A percentile compares a stretch with the other conserved stretches of the same genome.
These are phyloP conservation scores for Pichia rugopelliculosa DNA, from an alignment of 805 yeast genomes.

Conservation along the genomic window DNA sequence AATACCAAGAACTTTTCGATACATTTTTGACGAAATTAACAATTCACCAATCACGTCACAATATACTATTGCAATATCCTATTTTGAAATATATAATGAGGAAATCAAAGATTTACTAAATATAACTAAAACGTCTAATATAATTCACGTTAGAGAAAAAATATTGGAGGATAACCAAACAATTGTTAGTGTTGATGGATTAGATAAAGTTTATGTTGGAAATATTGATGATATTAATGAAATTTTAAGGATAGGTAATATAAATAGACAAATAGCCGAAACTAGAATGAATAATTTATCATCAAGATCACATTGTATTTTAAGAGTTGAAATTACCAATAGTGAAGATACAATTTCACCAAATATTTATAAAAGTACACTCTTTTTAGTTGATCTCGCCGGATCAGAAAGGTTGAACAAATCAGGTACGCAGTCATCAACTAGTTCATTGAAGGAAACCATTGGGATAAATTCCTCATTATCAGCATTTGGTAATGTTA, in stretches of 20 bases:
- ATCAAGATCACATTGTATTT: conserved; percentile 75
- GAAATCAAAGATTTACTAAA: conserved; percentile 61
- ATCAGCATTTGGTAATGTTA: conserved; percentile 73
- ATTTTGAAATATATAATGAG: conserved; percentile 79
- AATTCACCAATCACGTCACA: conserved; percentile 4
- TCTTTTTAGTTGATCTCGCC: conserved; percentile 77
- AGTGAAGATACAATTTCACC: conserved; percentile 41
- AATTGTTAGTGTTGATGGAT: conserved; percentile 58
- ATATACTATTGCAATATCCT: conserved; percentile 49
- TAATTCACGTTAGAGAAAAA: conserved; percentile 56
- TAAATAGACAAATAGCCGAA: conserved; percentile 43
- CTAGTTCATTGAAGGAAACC: conserved; percentile 72
- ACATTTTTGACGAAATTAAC: conserved; percentile 48
- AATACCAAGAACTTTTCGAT: conserved; percentile 64
- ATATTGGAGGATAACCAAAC: conserved; percentile 38
- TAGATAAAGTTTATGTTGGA: conserved; percentile 54
- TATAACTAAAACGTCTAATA: conserved; percentile 26
- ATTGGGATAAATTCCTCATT: conserved; percentile 76
- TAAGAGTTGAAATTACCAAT: conserved; percentile 53
- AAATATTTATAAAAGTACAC: conserved; percentile 51
- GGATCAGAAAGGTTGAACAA: conserved; percentile 52
- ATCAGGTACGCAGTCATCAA: conserved; percentile 67
- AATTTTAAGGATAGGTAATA: conserved; percentile 52
- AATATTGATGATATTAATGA: conserved; percentile 50
- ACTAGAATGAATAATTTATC: conserved; percentile 35